Base-by-base conservation (phyloP, 2,329 filamentous ascomycete species). In the Madurella fahalii region DNA sequence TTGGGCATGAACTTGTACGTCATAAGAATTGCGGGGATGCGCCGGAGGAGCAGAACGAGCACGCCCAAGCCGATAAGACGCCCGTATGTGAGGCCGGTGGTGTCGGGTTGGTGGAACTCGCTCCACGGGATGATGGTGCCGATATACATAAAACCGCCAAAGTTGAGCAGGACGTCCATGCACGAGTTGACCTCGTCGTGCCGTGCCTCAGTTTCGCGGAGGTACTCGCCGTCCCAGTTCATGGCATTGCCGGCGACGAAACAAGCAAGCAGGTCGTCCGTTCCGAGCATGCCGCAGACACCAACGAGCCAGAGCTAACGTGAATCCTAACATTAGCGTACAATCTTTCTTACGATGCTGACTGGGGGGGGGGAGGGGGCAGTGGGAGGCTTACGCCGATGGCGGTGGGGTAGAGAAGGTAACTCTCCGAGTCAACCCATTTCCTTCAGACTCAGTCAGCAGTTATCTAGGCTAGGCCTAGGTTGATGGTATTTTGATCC, bases 141-240 rank as follows among this genome's bases (percentile, higher is more conserved):
- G 42, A 84, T 72, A 56, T 81, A 84, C 70, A 83, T 79, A 65
- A 84, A 84, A 17, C 78, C 80, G 8, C 76, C 80, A 60, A 83
- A 81, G 63, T 84, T 85, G 47, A 85, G 71, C 0, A 84, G 64
- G 0, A 81, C 76, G 49, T 84, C 81, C 12, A 85, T 72, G 39
- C 75, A 77, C 2, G 75, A 73, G 64, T 85, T 85, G 60, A 85
- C 81, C 45, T 83, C 80, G 54, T 85, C 82, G 61, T 83, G 81
- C 9, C 81, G 75, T 9, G 73, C 68, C 53, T 81, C 72, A 0
- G 77, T 74, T 64, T 85, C 82, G 4, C 71, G 71, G 2, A 83
- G 76, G 60, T 79, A 85, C n/a, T 74, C 63, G 2, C 82, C 81
- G 52, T 84, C 78, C 83, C 82, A 85, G 66, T 84, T 85, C 44